phyloP scores from a whole-genome alignment of 2,329 filamentous ascomycete genomes.

The Botrytis elliptica region DNA sequence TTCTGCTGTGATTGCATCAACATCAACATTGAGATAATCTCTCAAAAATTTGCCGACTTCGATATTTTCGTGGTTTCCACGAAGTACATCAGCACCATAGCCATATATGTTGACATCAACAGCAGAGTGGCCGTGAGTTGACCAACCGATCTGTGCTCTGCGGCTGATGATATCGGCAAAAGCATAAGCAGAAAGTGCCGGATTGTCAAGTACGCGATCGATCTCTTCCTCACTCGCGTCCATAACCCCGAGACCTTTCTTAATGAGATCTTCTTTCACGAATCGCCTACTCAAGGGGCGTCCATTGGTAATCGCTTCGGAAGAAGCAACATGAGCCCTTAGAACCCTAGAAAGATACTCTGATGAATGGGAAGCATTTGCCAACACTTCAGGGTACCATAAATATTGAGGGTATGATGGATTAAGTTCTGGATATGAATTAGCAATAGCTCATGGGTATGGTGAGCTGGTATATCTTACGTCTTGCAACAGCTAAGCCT shows the following conservation, averaged over 20 bases:
- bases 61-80: slow-evolving; percentile 95
- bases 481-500: slow-evolving; percentile 77
- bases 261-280: slow-evolving; percentile 66
- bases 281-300: slow-evolving; percentile 52
- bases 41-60: slow-evolving; percentile 82
- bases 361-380: slow-evolving; percentile 72
- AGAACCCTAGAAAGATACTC: slow-evolving; percentile 68
- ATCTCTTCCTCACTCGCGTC: slow-evolving; percentile 74
- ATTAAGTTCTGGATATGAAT: slow-evolving; percentile 49
- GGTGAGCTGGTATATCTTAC: slow-evolving; percentile 45
- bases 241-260: slow-evolving; percentile 70
- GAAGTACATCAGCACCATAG: slow-evolving; percentile 58
- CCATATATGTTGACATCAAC: slow-evolving; percentile 97
- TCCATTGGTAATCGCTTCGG: slow-evolving; percentile 14
- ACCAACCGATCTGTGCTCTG: slow-evolving; percentile 89
- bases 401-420: slow-evolving; percentile 63
- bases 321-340: slow-evolving; percentile 52
- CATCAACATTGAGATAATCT: slow-evolving; percentile 75
- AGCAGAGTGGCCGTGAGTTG: slow-evolving; percentile 87
- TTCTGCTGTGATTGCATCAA: slow-evolving; percentile 74
- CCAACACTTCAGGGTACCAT: slow-evolving; percentile 82
- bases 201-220: slow-evolving; percentile 57
- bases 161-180: slow-evolving; percentile 86
- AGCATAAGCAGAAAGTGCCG: slow-evolving; percentile 52
- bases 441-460: background rate